A percentile compares a stretch with the other conserved stretches of the same genome.
phyloP scores from a whole-genome alignment of 495 filamentous ascomycete genomes.

The Halenospora varia region DNA sequence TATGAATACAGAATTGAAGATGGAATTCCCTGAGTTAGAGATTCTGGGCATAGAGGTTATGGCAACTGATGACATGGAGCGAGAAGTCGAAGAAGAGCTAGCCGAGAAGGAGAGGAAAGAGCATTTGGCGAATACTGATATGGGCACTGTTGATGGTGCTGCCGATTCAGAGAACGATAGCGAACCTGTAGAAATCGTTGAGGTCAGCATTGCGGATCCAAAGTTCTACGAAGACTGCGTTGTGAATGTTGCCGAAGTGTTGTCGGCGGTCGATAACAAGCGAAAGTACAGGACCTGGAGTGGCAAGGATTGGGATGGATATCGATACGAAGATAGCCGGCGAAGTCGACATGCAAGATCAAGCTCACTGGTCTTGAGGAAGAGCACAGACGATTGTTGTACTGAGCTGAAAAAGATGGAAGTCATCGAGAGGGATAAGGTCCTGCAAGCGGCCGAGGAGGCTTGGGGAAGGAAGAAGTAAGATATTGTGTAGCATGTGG shows the following conservation, averaged over 20 bases:
- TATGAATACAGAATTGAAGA: conserved; percentile 2
- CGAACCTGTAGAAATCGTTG: not conserved
- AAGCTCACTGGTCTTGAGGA: conserved; percentile 12
- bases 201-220: conserved; percentile 20
- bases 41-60: conserved; percentile 8
- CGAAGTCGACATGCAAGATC: conserved; percentile 4
- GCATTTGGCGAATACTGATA: not conserved
- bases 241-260: not conserved
- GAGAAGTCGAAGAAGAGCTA: not conserved
- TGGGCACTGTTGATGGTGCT: conserved; percentile 5
- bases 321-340: not conserved
- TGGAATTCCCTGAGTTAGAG: conserved; percentile 25
- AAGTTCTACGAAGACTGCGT: conserved; percentile 26
- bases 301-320: conserved; percentile 16
- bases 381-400: conserved; percentile 17
- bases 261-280: not conserved
- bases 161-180: not conserved
- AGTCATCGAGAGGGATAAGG: conserved; percentile 14
- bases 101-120: not conserved
- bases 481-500: not conserved
- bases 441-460: conserved; percentile 13
- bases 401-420: conserved; percentile 16
- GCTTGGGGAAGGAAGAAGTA: conserved; percentile 14
- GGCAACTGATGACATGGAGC: not conserved
- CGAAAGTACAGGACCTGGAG: conserved; percentile 18